Base-by-base conservation (phyloP, 2,329 filamentous ascomycete species). In the Fusarium citri region DNA sequence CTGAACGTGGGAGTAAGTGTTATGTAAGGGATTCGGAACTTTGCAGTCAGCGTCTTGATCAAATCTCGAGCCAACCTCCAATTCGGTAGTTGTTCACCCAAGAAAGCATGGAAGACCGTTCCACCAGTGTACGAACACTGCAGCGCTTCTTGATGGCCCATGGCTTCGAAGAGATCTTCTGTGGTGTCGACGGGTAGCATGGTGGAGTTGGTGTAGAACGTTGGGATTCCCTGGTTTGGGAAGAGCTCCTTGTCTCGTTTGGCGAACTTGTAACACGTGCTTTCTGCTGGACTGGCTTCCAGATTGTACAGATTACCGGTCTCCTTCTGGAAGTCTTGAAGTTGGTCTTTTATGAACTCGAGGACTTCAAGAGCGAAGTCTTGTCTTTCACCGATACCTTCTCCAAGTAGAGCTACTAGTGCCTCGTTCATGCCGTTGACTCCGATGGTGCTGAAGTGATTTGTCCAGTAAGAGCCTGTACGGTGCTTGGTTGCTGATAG, bases 391-490 rank as follows among this genome's bases (percentile, higher is more conserved):
- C 9, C 18, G 0, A 74, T 71, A 0, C 68, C 71, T 2, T 64
- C 46, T 0, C 63, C 72, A 1, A 74, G 31, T 6, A 74, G 43
- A 4, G 53, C 48, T 0, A 64, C n/a, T 0, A 74, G 7, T 0
- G 72, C 68, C 7, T 74, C 72, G 3, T 73, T 73, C 72, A 69
- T 74, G 0, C 72, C 72, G 5, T 74, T 74, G 0, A 74, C 49
- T 2, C 72, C 72, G 5, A 74, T 73, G 0, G 72, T 74, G n/a
- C 72, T 74, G 55, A 74, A 74, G 30, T 74, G 72, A 2, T 74
- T 74, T 0, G 72, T 73, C 72, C 72, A 74, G 55, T 65, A 59
- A 5, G 72, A 74, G 0, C 72, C 72, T 0, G 72, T 74, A 3
- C 72, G 72, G 2, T 70, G 68, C 23, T 74, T 74, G 1, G 72